phyloP scores from a whole-genome alignment of 2,329 filamentous ascomycete genomes.

The Colletotrichum viniferum region DNA sequence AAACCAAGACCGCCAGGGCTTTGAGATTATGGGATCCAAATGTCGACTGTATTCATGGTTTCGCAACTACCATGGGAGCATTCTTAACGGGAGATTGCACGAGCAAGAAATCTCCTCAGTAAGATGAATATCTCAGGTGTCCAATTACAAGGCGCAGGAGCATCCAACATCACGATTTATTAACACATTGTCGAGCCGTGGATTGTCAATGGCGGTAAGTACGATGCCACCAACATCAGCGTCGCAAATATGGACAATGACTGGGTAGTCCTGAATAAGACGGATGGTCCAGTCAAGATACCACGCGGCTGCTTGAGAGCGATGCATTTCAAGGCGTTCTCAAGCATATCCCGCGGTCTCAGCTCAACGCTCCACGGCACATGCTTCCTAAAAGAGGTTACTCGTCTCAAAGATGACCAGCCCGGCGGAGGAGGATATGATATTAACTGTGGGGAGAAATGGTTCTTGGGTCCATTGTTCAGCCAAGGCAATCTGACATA shows the following conservation, averaged over 20 bases:
- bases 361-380: neutral
- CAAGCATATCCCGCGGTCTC: neutral
- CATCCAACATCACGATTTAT: neutral
- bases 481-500: neutral
- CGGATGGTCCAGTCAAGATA: neutral
- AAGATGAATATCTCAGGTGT: neutral
- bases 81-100: neutral
- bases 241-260: neutral
- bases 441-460: neutral
- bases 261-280: neutral
- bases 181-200: neutral
- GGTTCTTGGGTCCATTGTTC: neutral
- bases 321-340: neutral
- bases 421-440: neutral
- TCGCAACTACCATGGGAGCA: neutral
- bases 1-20: neutral
- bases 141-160: neutral
- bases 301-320: neutral
- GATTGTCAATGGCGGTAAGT: neutral
- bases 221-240: neutral
- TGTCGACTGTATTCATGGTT: neutral
- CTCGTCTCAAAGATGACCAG: neutral
- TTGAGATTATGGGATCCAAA: neutral
- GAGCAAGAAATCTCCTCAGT: neutral
- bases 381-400: neutral